Evolutionary conservation across 2,329 filamentous ascomycete genomes (phyloP).

Genomic region (Phyllosticta citrichinensis): DNA sequence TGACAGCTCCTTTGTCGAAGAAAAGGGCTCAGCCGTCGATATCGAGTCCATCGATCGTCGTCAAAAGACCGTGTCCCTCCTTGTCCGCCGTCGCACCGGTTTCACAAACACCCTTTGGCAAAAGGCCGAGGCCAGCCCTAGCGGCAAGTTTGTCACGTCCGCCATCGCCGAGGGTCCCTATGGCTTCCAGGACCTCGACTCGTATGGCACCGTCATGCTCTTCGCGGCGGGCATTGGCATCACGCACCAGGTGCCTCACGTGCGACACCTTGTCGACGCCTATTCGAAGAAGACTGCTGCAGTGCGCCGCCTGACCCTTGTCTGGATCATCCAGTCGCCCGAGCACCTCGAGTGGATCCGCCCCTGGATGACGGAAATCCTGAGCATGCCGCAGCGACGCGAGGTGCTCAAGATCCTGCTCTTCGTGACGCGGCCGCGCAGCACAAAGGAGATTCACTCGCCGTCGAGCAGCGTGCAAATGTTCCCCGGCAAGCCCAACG

Average conservation of each 20-base stretch:
- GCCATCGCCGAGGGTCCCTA: conserved; percentile 88
- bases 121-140: conserved; percentile 48
- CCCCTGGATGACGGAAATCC: conserved; percentile 79
- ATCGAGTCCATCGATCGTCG: conserved; percentile 38
- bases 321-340: conserved; percentile 88
- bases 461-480: conserved; percentile 77
- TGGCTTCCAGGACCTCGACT: conserved; percentile 72
- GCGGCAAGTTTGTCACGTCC: conserved; percentile 49
- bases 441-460: conserved; percentile 69
- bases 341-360: conserved; percentile 90
- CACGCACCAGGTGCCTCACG: conserved; percentile 85
- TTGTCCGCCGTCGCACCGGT: conserved; percentile 79
- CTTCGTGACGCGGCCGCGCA: conserved; percentile 81
- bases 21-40: conserved; percentile 39
- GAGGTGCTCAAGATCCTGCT: conserved; percentile 79
- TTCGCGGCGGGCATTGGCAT: conserved; percentile 92
- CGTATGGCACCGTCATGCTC: conserved; percentile 83
- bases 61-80: conserved; percentile 60
- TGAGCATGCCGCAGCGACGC: conserved; percentile 68
- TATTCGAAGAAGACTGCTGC: conserved; percentile 63
- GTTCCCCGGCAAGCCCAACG: conserved; percentile 80
- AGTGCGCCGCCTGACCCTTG: conserved; percentile 68
- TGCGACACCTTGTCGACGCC: conserved; percentile 53
- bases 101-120: conserved; percentile 77
- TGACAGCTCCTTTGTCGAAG: conserved; percentile 27